Evolutionary conservation across 2,329 filamentous ascomycete genomes (phyloP).

Genomic region (Botryotinia narcissicola): DNA sequence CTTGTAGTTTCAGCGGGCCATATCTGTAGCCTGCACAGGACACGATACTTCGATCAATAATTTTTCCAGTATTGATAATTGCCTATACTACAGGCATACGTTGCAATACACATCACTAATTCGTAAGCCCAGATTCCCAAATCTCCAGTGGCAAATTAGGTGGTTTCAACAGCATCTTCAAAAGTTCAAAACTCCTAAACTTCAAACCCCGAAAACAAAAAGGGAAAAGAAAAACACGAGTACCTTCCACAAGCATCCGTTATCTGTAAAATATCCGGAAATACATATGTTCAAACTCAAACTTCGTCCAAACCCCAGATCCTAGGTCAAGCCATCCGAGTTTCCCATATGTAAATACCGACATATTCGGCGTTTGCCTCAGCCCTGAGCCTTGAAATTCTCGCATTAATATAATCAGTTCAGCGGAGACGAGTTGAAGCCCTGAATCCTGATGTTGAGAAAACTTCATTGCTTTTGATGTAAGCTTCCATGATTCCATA

Average conservation of each 20-base stretch:
- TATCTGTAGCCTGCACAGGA: neutral
- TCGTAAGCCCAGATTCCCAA: neutral
- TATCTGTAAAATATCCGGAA: neutral
- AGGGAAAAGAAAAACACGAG: neutral
- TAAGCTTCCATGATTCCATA: constrained; percentile 6
- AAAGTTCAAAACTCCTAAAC: neutral
- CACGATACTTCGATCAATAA: neutral
- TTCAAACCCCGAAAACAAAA: neutral
- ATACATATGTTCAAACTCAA: neutral
- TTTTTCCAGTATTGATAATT: neutral
- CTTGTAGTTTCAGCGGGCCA: neutral
- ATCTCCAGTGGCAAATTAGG: constrained; percentile 7
- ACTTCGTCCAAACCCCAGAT: neutral
- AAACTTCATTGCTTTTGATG: neutral
- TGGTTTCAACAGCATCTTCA: neutral
- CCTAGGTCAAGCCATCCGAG: neutral
- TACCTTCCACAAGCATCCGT: neutral
- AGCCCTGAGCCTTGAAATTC: neutral
- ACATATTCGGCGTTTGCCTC: neutral
- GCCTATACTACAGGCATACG: neutral
- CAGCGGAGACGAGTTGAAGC: neutral
- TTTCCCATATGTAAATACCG: neutral
- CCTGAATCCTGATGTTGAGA: neutral
- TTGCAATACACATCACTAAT: neutral
- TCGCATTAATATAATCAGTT: neutral